Conservation (phyloP, 2,329 filamentous ascomycete genomes). For the Trichoderma semiorbis region DNA sequence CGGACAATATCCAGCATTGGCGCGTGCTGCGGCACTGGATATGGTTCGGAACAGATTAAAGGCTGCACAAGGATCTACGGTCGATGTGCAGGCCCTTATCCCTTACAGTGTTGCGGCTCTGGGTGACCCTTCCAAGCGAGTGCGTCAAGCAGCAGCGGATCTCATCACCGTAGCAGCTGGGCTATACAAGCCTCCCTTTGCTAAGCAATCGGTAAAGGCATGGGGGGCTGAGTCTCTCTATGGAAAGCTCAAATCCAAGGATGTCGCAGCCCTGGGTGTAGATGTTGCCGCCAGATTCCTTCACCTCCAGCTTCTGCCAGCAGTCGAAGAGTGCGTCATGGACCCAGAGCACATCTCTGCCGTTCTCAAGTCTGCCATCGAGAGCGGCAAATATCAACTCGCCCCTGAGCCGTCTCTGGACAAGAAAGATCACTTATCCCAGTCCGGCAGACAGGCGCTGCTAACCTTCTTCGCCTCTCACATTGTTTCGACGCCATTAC, state of each 20-base stretch:
- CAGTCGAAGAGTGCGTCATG: conserved; percentile 80
- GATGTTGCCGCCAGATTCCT: conserved; percentile 61
- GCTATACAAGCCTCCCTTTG: conserved; percentile 40
- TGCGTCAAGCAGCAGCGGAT: conserved; percentile 71
- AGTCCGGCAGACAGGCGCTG: conserved; percentile 61
- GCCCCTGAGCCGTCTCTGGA: conserved; percentile 40
- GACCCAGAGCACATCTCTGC: conserved; percentile 68
- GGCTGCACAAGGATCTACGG: conserved; percentile 41
- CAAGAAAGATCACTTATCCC: conserved; percentile 53
- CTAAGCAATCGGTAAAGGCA: conserved; percentile 39
- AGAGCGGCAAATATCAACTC: conserved; percentile 39
- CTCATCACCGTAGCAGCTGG: conserved; percentile 57
- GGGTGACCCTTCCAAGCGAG: conserved; percentile 68
- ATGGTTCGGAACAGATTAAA: conserved; percentile 58
- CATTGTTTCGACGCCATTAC: conserved; percentile 62
- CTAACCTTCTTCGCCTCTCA: conserved; percentile 73
- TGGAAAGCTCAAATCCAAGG: conserved; percentile 43
- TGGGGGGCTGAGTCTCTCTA: conserved; percentile 69
- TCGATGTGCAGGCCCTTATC: conserved; percentile 75
- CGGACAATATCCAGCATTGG: conserved; percentile 65
- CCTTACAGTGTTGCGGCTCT: conserved; percentile 77
- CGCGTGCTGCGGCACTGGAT: conserved; percentile 66
- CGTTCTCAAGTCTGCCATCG: conserved; percentile 48
- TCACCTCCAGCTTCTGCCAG: conserved; percentile 64
- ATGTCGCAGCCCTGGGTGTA: conserved; percentile 55